Base-by-base conservation (phyloP, 2,329 filamentous ascomycete species). In the Helotiales sp. region DNA sequence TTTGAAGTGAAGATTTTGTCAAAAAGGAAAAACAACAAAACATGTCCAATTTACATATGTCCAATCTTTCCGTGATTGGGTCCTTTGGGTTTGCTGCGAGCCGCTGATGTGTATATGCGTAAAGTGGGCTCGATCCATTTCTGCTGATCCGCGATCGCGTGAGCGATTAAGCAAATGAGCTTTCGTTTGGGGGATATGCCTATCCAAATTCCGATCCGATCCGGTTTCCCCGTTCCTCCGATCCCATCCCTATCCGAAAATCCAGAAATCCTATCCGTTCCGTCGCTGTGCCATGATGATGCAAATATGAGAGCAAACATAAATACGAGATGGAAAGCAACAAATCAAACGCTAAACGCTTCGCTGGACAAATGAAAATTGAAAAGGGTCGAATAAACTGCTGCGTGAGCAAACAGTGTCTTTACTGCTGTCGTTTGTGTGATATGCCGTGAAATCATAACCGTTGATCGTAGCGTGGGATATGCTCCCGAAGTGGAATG, bases 331-430 rank as follows among this genome's bases (percentile, higher is more conserved):
- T 71, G 74, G 74, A 66, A 64, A 65, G 20, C 30, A 37, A 50
- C 26, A 49, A 60, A 60, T 24, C 54, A 50, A 59, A 43, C 54
- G 28, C 37, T 32, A 28, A 45, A 57, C 62, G 54, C 54, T 47
- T 49, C 37, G 54, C 52, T 66, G 22, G 26, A 62, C 52, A 70
- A 70, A 70, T 69, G 66, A 71, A 65, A 70, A 63, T 72, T 72
- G 74, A 73, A 75, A 76, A 76, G 26, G 34, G 75, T 71, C 75
- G 73, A 77, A 71, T 74, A 76, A 78, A 77, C 72, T 77, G 77
- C 45, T 83, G 82, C 82, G 82, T 84, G 82, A 83, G 82, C 82
- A 82, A 30, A 80, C 79, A 79, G 68, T 77, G 73, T 81, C 79
- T 82, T 78, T 76, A 70, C 66, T 78, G 75, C 76, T 64, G 50